Conservation (phyloP, 352 stramenopile species). For the Lagenidium giganteum region DNA sequence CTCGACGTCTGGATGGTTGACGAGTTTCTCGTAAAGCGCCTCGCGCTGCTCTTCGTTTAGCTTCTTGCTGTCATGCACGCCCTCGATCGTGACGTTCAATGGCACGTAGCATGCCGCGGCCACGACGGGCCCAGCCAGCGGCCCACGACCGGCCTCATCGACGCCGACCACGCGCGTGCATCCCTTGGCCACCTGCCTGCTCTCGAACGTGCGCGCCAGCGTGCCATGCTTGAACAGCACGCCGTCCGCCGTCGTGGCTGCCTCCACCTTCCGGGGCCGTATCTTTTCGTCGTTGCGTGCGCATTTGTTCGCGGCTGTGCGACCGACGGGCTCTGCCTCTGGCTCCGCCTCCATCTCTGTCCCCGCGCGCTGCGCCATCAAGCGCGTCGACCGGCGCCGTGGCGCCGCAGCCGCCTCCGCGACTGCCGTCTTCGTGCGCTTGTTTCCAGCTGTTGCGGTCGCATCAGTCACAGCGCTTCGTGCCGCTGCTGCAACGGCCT, state of each 20-base stretch:
- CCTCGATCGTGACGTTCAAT: slow-evolving; percentile 58
- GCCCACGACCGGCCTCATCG: slow-evolving; percentile 94
- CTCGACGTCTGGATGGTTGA: slow-evolving; percentile 51
- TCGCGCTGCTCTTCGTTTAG: slow-evolving; percentile 90
- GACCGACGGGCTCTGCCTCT: not conserved
- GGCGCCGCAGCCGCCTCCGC: too few species aligned
- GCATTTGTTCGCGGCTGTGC: not conserved
- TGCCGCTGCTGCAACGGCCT: not conserved
- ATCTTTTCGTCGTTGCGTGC: too few species aligned
- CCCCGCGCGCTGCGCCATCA: not conserved
- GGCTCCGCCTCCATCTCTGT: not conserved
- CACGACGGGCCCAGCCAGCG: slow-evolving; percentile 87
- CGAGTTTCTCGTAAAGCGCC: slow-evolving; percentile 81
- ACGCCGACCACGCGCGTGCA: slow-evolving; percentile 85
- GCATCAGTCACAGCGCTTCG: too few species aligned
- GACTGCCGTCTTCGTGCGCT: too few species aligned
- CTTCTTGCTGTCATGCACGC: slow-evolving; percentile 93
- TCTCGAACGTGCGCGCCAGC: slow-evolving; percentile 38
- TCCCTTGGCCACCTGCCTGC: slow-evolving; percentile 31
- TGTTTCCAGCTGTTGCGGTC: too few species aligned
- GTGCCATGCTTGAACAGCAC: slow-evolving; percentile 26
- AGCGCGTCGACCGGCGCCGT: slow-evolving; percentile 11
- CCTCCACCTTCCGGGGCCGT: too few species aligned
- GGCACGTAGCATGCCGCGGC: slow-evolving; percentile 57
- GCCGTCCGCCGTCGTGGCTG: not conserved